Percentiles rank a stretch among this genome's conserved stretches.
Evolutionary conservation across 2,329 filamentous ascomycete species (phyloP).

Genomic region (Aureobasidium sp.): DNA sequence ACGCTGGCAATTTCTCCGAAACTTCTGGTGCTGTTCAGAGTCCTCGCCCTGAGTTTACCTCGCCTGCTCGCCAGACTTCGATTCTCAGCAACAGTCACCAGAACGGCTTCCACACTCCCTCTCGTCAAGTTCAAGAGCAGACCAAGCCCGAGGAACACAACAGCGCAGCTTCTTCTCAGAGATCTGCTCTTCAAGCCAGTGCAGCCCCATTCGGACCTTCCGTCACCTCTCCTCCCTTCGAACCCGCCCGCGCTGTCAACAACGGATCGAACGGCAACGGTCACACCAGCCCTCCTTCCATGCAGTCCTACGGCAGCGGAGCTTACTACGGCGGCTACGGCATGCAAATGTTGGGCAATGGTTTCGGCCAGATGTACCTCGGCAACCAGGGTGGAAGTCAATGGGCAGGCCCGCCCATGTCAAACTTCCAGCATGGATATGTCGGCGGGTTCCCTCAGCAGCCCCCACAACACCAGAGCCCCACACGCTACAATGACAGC

Average conservation of each 20-base stretch:
- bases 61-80: constrained; percentile 25
- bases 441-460: constrained; percentile 48
- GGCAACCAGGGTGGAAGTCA: constrained; percentile 31
- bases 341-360: constrained; percentile 58
- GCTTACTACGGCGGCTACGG: constrained; percentile 46
- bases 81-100: constrained; percentile 51
- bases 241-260: background rate
- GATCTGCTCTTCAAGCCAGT: constrained; percentile 71
- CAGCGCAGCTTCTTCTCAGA: constrained; percentile 52
- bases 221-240: constrained; percentile 32
- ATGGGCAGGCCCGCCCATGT: constrained; percentile 20
- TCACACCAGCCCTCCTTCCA: constrained; percentile 19
- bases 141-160: constrained; percentile 41
- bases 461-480: constrained; percentile 33
- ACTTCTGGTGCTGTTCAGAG: constrained; percentile 46
- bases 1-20: constrained; percentile 31
- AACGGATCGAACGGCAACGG: background rate
- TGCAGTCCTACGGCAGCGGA: constrained; percentile 25
- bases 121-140: constrained; percentile 63
- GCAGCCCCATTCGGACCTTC: constrained; percentile 71
- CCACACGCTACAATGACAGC: constrained; percentile 58
- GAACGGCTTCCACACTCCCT: constrained; percentile 30
- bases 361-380: constrained; percentile 61
- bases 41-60: constrained; percentile 14
- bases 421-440: constrained; percentile 44